These are phyloP conservation scores for Xylaria sp. DNA, from an alignment of 2,329 filamentous ascomycete species.

Conservation along the genomic window DNA sequence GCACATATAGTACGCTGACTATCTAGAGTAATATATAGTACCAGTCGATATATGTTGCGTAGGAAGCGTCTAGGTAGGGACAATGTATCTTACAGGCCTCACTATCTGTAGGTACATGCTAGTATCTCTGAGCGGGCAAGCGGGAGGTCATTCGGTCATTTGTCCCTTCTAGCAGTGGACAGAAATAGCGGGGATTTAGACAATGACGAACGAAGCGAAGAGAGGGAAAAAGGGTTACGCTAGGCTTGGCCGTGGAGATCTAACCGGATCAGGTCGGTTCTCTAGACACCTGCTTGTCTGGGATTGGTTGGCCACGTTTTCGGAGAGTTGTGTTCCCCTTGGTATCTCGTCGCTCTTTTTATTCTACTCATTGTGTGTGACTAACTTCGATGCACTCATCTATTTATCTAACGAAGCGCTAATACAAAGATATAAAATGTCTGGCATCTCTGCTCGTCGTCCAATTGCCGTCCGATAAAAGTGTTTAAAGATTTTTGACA, in stretches of 20 bases:
- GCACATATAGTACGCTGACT: background rate
- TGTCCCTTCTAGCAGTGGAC: conserved; percentile 20
- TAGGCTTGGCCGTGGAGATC: conserved; percentile 12
- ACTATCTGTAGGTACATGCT: background rate
- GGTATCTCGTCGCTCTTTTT: conserved; percentile 4
- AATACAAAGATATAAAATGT: background rate
- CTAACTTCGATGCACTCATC: no score
- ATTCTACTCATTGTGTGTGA: background rate
- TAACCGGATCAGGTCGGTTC: conserved; percentile 26
- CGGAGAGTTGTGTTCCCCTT: background rate
- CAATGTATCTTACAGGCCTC: background rate
- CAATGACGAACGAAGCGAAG: conserved; percentile 5
- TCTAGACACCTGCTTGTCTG: conserved; percentile 33
- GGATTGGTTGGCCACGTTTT: conserved; percentile 31
- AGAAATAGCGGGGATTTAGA: conserved; percentile 17
- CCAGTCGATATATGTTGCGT: no score
- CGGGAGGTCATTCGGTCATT: conserved; percentile 33
- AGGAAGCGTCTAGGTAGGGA: background rate
- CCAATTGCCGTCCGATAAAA: background rate
- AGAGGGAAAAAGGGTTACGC: background rate
- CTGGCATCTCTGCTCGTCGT: background rate
- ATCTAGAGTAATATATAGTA: no score
- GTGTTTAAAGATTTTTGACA: background rate
- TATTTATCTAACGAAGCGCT: no score
- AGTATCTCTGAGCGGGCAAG: conserved; percentile 25